These are phyloP conservation scores for Daldinia vernicosa DNA, from an alignment of 495 filamentous ascomycete genomes.

Conservation along the genomic window DNA sequence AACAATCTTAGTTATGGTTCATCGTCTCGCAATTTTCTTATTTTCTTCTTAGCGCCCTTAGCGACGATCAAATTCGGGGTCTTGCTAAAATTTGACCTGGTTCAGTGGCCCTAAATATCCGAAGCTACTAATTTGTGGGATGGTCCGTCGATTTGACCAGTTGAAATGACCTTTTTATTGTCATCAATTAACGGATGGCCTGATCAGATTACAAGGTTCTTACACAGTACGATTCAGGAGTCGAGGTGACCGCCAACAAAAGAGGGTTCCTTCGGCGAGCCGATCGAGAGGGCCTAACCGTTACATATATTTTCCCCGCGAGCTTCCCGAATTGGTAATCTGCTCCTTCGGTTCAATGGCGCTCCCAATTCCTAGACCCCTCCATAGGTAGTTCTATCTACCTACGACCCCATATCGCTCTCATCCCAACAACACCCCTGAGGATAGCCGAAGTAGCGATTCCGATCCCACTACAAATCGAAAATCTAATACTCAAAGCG, in stretches of 20 bases:
- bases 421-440: conserved; percentile 18
- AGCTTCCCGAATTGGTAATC: conserved; percentile 39
- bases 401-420: conserved; percentile 25
- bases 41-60: conserved; percentile 37
- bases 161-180: conserved; percentile 24
- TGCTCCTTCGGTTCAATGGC: conserved; percentile 42
- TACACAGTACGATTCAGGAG: conserved; percentile 34
- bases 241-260: conserved; percentile 27
- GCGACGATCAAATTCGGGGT: conserved; percentile 41
- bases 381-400: conserved; percentile 12
- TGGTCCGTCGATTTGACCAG: conserved; percentile 35
- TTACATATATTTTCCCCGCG: conserved; percentile 27
- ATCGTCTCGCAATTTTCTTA: conserved; percentile 26
- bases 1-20: conserved; percentile 12
- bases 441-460: conserved; percentile 10
- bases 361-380: conserved; percentile 32
- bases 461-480: conserved; percentile 24
- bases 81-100: conserved; percentile 30
- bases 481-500: conserved; percentile 20
- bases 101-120: conserved; percentile 40
- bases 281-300: conserved; percentile 37
- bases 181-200: conserved; percentile 42
- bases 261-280: conserved; percentile 33
- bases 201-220: conserved; percentile 41
- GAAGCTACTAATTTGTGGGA: conserved; percentile 42